Evolutionary conservation across 768 basidiomycete genomes (phyloP), one percentile per base, ranked within the genome.

Genomic region (Pulveroboletus sp.): DNA sequence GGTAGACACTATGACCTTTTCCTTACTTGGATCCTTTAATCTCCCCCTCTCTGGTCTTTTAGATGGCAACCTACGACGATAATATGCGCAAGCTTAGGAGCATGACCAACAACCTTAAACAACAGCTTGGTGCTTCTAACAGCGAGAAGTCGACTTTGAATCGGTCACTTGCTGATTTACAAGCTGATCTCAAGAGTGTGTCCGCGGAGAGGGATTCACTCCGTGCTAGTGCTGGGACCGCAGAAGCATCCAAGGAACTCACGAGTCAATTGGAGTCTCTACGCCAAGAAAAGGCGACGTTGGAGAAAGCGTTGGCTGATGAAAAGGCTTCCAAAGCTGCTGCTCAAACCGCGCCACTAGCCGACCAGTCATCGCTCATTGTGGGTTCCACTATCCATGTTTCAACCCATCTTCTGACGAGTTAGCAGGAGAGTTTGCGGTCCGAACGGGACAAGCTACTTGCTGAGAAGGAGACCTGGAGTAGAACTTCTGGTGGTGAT

Each of bases 381-480:
- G 75, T 76, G 54, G 6, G 74, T 60, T 17, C 5, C 21, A 5
- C 21, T 21, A 6, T 35, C 3, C 4, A 1, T 11, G 3, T 16
- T 32, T 27, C 20, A 0, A n/a, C 4, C 5, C n/a, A 1, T 5
- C 24, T 32, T 40, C 24, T 54, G 40, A 57, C n/a, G 16, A 16
- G 16, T 19, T 36, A 16, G 32, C 33, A 88, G 85, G 69, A 76
- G 43, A 54, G 73, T 39, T 63, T 89, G 23, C 73, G 67, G 45
- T 73, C 75, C 37, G 82, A 91, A 64, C 74, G 80, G 42, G 85
- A 87, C 58, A 74, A 70, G 42, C 66, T 90, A 16, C 68, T 84
- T 23, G 74, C 73, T 1, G 85, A 86, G 59, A 86, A 82, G 59
- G 75, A 76, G 47, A 66, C 67, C 19, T 53, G 65, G 46, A 61